Evolutionary conservation across 371 early-diverging fungal genomes (phyloP).

Genomic region (Mucor indicus): DNA sequence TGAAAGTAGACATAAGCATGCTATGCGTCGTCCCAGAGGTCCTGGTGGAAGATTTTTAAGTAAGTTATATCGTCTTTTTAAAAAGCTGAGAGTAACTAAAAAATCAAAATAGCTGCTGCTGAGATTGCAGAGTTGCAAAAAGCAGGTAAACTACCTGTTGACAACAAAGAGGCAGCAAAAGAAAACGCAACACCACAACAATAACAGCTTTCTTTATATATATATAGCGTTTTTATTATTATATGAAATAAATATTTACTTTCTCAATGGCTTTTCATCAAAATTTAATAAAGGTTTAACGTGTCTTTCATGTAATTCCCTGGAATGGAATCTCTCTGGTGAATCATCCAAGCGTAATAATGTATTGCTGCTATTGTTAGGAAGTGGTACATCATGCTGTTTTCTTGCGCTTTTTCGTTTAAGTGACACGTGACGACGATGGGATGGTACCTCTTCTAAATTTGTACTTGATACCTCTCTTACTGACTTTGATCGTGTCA

Average conservation of each 20-base stretch:
- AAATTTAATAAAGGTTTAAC: conserved; percentile 46
- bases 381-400: conserved; percentile 32
- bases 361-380: conserved; percentile 16
- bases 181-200: neutral
- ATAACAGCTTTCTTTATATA: neutral
- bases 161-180: neutral
- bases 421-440: conserved; percentile 27
- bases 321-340: conserved; percentile 41
- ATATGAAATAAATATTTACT: neutral
- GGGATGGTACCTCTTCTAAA: neutral
- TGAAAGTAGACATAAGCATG: conserved; percentile 95
- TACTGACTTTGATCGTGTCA: conserved; percentile 37
- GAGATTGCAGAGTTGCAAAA: conserved; percentile 62
- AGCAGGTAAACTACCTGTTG: conserved; percentile 25
- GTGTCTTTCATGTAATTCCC: conserved; percentile 35
- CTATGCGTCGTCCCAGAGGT: conserved; percentile 92
- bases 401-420: conserved; percentile 31
- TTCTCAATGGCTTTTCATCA: conserved; percentile 2
- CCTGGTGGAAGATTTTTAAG: conserved; percentile 84
- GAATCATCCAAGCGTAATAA: conserved; percentile 33
- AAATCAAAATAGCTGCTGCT: conserved; percentile 41
- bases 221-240: neutral
- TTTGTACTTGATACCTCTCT: conserved; percentile 18
- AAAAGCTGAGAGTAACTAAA: too few species aligned
- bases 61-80: too few species aligned